Evolutionary conservation across 441 rosid species (phyloP), one percentile per base, ranked within the genome.

Genomic region (Pelargonium australe): DNA sequence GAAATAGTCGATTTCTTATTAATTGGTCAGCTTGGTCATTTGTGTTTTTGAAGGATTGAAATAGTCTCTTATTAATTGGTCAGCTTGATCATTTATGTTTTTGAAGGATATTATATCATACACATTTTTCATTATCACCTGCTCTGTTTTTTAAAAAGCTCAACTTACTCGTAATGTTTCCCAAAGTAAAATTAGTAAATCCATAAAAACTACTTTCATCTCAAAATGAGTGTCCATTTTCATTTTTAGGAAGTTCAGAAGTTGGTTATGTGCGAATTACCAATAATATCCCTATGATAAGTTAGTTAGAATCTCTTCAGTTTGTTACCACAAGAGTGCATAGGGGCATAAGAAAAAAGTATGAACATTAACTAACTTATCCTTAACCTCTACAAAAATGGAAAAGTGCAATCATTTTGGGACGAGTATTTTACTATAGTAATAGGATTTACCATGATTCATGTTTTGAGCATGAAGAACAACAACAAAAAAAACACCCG

Each of bases 1-100:
- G 13, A 16, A 8, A 62, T 4, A 6, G 16, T 62, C 6, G 7
- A 62, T 17, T 28, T 62, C 41, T 62, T 28, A 28, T 28, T 31
- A 28, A 28, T 62, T 13, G 65, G 43, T 61, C 31, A n/a, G 4
- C 37, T 23, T 61, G 64, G 64, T 6, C 64, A 60, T 60, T 60
- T 20, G 23, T 57, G 62, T 7, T 23, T 57, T 17, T 7, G 62
- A 20, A 20, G 23, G 23, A 61, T 25, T 23, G 23, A n/a, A n/a
- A 61, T 23, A 4, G n/a, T 61, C 4, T 61, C 34, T 61, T 23
- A 23, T 23, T 25, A 23, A 23, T 61, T 11, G 64, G 40, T 60
- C 25, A 13, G 9, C 31, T 20, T 58, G 63, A 28, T 5, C 63
- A 57, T 57, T 57, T 17, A 57, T 23, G 64, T 10, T 28, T 60